Percentiles rank a stretch among this genome's conserved stretches.
Conservation (phyloP, 2,329 filamentous ascomycete genomes). For the Thelonectria discophora region DNA sequence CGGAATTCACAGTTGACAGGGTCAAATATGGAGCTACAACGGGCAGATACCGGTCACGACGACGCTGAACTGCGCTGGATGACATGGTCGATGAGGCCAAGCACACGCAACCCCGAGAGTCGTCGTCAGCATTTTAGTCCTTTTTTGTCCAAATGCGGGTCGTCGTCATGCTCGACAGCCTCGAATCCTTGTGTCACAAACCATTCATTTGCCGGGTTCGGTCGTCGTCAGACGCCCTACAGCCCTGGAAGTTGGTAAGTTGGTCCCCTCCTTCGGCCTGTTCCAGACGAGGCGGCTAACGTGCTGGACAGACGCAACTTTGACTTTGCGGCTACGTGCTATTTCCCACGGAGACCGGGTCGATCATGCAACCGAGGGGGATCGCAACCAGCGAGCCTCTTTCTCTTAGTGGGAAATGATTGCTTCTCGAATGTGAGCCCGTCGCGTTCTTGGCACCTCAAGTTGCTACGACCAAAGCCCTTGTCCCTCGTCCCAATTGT, state of each 20-base stretch:
- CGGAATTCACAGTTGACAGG: background rate
- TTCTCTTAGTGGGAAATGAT: background rate
- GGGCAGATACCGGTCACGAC: background rate
- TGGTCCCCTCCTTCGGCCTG: background rate
- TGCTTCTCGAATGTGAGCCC: background rate
- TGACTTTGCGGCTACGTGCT: background rate
- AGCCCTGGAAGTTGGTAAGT: background rate
- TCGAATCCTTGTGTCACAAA: conserved; percentile 5
- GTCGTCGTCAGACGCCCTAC: background rate
- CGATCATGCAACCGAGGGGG: background rate
- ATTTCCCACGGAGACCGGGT: background rate
- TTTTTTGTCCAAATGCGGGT: conserved; percentile 16
- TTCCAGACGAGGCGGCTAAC: background rate
- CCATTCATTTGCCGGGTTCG: conserved; percentile 9
- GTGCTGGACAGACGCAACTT: background rate
- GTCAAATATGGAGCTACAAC: background rate
- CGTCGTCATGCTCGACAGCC: conserved; percentile 1
- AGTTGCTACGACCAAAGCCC: background rate
- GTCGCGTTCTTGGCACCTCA: background rate
- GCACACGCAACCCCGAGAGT: conserved; percentile 24
- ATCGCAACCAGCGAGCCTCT: background rate
- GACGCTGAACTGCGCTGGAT: background rate
- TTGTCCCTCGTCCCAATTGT: background rate
- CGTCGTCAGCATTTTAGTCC: conserved; percentile 31
- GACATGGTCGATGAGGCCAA: conserved; percentile 1